phyloP scores from a whole-genome alignment of 2,329 filamentous ascomycete genomes.

The Cladophialophora chaetospira region DNA sequence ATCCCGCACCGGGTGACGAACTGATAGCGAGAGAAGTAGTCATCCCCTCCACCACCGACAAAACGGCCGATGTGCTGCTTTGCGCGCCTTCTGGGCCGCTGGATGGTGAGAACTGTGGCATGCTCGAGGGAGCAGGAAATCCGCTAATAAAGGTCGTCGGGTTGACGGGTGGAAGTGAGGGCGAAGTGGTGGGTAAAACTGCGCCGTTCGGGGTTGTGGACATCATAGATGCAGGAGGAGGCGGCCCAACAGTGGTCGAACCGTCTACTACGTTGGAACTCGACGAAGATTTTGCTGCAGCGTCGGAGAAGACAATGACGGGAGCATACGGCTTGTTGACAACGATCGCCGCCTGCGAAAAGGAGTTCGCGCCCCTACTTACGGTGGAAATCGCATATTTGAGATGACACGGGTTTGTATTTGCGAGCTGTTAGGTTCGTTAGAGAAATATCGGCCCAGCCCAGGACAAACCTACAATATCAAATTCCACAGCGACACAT shows the following conservation, averaged over 20 bases:
- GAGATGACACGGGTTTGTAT: slow-evolving; percentile 21
- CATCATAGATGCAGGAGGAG: not conserved
- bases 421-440: slow-evolving; percentile 13
- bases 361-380: slow-evolving; percentile 21
- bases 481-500: slow-evolving; percentile 26
- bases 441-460: not conserved
- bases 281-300: not conserved
- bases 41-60: not conserved
- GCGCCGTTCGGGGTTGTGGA: not conserved
- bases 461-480: slow-evolving; percentile 18
- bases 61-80: not conserved
- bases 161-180: not conserved
- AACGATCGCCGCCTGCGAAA: slow-evolving; percentile 24
- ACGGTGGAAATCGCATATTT: slow-evolving; percentile 20
- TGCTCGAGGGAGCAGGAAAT: not conserved
- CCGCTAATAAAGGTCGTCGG: not conserved
- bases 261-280: not conserved
- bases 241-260: slow-evolving; percentile 9
- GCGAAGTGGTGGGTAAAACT: not conserved
- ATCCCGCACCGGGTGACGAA: not conserved
- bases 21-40: not conserved
- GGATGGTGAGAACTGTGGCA: not conserved
- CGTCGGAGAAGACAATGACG: slow-evolving; percentile 13
- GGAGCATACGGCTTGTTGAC: slow-evolving; percentile 25
- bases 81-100: not conserved